Evolutionary conservation across 2,329 filamentous ascomycete species (phyloP), one percentile per base, ranked within the genome.

Genomic region (Epichloe glyceriae): DNA sequence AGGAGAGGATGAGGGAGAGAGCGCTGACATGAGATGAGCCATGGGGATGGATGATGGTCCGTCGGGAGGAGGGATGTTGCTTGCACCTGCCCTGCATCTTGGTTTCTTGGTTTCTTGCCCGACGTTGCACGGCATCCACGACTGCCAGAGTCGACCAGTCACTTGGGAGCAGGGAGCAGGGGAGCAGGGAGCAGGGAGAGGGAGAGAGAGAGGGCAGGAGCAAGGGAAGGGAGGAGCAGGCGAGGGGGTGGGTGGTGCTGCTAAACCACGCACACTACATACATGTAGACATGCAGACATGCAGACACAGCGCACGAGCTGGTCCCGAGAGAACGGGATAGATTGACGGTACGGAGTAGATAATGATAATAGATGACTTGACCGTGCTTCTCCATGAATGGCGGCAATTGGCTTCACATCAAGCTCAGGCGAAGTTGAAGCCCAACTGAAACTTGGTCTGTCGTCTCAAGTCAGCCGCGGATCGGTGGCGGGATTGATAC

Each of bases 21-120:
- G 30, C 50, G 52, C 52, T 55, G 54, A 55, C 50, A 55, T 53
- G 53, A 55, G 47, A 53, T 54, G 53, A 49, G 49, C n/a, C n/a
- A n/a, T n/a, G n/a, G n/a, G 22, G 43, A n/a, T 47, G 34, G 53
- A 17, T 46, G 35, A 40, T 33, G 50, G 53, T 47, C 52, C 46
- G 47, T 53, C 20, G 20, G 20, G 20, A 22, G 20, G 43, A 54
- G 52, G 45, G 44, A 46, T 4, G 39, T 20, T 49, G 39, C 39
- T 20, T 49, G 40, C 40, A 51, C 19, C 47, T 47, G 45, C 49
- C 19, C 47, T 47, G 45, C 49, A 51, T 53, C 49, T 30, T 26
- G 22, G 22, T 26, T 26, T 26, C 22, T 43, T 49, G 46, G 35
- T 22, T 49, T 33, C 49, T 51, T 51, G 49, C 49, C 52, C 53